phyloP scores from a whole-genome alignment of 2,329 filamentous ascomycete genomes.

The Fusarium coffeatum region DNA sequence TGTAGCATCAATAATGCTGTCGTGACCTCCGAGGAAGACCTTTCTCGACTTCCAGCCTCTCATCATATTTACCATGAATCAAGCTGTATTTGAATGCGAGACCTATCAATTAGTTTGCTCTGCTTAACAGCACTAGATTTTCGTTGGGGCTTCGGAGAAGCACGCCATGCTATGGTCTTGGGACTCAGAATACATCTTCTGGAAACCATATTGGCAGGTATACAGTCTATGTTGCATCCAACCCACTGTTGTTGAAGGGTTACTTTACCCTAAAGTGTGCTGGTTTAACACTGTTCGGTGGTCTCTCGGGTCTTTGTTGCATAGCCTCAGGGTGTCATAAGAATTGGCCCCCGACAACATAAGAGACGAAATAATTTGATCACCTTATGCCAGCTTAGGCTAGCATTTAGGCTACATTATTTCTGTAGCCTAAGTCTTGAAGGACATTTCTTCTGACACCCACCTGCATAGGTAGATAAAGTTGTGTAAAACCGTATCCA shows the following conservation, averaged over 20 bases:
- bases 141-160: background rate
- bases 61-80: slow-evolving; percentile 1
- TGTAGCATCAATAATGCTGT: background rate
- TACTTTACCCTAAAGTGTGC: background rate
- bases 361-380: too few species aligned
- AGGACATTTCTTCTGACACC: too few species aligned
- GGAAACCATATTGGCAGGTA: background rate
- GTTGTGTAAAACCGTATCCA: background rate
- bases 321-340: too few species aligned
- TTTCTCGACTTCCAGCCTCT: background rate
- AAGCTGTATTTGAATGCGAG: background rate
- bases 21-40: background rate
- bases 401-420: too few species aligned
- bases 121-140: background rate
- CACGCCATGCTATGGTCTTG: background rate
- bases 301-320: slow-evolving; percentile 1
- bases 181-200: background rate
- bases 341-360: too few species aligned
- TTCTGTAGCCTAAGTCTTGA: too few species aligned
- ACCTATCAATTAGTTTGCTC: background rate
- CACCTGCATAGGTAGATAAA: background rate
- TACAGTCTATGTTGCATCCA: background rate
- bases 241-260: background rate
- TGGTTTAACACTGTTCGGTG: background rate
- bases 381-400: too few species aligned